Base-by-base conservation (phyloP, 1,284 basidiomycete genomes). In the Naganishia sp. region DNA sequence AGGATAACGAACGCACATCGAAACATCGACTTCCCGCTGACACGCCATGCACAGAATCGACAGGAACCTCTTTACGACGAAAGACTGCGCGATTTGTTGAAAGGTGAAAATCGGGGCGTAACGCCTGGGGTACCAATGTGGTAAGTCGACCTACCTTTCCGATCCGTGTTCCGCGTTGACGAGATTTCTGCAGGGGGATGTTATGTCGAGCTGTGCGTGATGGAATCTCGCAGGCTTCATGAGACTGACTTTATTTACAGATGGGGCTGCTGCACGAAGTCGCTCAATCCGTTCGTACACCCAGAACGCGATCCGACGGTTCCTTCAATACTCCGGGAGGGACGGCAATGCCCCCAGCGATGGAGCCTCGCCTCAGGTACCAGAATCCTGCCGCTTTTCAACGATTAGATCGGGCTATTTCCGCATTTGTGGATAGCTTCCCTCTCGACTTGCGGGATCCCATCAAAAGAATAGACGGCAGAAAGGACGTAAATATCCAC, bases 401-500 rank as follows among this genome's bases (percentile, higher is more conserved):
- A 5, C 57, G 28, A 53, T 44, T 36, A 11, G 64, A 65, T 33
- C 25, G 56, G 16, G 67, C 67, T 16, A 49, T 68, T 16, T 21
- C 53, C 23, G 36, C 50, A 18, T 68, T 68, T 50, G 56, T 68
- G 13, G 50, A 54, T 6, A 61, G 43, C 56, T 61, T 68, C 9
- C 67, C 67, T 6, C 56, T 57, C 11, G 63, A 55, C 21, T 28
- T 65, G 48, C 48, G 45, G 36, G 63, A 68, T 53, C 67, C 64
- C 6, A 25, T 66, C 39, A 59, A 54, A n/a, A 53, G 45, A 5
- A 46, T n/a, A 6, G 28, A 46, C 28, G 59, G 57, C 6, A 53
- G 49, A 28, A 55, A 50, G 25, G 49, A 33, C 5, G 43, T 55
- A 21, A 49, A 68, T 23, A 36, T 64, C 5, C 46, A 56, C 36